These are phyloP conservation scores for Crithidia mellificae DNA, from an alignment of 208 protist species.

Conservation along the genomic window DNA sequence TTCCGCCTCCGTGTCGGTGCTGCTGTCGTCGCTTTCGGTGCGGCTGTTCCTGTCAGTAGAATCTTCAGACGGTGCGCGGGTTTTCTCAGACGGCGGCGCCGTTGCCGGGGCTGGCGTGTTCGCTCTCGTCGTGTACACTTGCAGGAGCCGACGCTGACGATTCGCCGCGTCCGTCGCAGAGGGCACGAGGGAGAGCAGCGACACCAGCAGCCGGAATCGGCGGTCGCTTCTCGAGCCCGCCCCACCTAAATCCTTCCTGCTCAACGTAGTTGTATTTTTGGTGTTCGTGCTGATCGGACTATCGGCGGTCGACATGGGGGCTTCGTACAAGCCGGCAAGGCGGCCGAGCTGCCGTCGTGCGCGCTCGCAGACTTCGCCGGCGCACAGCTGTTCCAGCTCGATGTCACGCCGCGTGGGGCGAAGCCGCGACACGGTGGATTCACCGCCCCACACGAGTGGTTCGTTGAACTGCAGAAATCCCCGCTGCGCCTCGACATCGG, in stretches of 20 bases:
- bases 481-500: neutral
- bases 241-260: neutral
- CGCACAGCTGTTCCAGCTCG: slow-evolving; percentile 23
- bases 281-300: no score
- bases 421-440: neutral
- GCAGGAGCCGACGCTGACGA: slow-evolving; percentile 18
- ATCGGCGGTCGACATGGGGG: neutral
- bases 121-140: neutral
- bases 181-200: slow-evolving; percentile 24
- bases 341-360: slow-evolving; percentile 23
- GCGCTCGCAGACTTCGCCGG: slow-evolving; percentile 31
- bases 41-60: neutral
- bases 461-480: slow-evolving; percentile 24
- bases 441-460: slow-evolving; percentile 10
- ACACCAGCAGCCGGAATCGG: slow-evolving; percentile 18
- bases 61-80: no score
- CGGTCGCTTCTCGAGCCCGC: no score
- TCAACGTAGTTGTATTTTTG: no score
- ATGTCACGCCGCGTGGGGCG: neutral
- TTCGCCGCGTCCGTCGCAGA: slow-evolving; percentile 7
- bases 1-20: neutral
- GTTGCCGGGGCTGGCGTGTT: neutral
- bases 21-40: neutral
- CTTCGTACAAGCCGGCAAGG: slow-evolving; percentile 19
- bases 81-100: no score